Evolutionary conservation across 106 monocot species (phyloP).

Genomic region (Narthecium ossifragum): DNA sequence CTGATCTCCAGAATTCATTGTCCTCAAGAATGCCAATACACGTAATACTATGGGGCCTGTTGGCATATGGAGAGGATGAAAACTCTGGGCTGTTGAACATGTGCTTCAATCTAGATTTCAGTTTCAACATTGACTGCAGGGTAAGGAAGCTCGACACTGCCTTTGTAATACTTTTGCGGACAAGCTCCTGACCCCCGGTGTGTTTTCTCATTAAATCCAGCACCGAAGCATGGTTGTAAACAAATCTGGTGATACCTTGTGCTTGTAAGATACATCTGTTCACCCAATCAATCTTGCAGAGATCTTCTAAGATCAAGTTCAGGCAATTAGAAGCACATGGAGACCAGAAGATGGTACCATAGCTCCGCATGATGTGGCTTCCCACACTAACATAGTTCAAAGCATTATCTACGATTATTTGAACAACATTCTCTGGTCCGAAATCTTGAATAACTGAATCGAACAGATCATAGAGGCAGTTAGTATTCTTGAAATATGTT

Average conservation of each 20-base stretch:
- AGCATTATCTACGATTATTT: conserved; percentile 69
- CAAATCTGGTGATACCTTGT: conserved; percentile 67
- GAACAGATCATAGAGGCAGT: conserved; percentile 74
- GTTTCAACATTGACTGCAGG: conserved; percentile 70
- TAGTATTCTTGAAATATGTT: conserved; percentile 56
- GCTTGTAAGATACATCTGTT: conserved; percentile 76
- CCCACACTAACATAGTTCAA: conserved; percentile 60
- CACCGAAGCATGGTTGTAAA: conserved; percentile 73
- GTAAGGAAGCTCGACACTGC: conserved; percentile 66
- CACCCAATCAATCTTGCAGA: conserved; percentile 88
- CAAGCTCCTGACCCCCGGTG: conserved; percentile 69
- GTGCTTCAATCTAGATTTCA: conserved; percentile 68
- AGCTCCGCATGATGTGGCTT: conserved; percentile 65
- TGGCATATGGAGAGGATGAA: conserved; percentile 61
- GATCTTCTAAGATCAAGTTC: conserved; percentile 77
- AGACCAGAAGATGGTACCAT: conserved; percentile 71
- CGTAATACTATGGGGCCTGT: conserved; percentile 46
- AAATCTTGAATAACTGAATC: conserved; percentile 85
- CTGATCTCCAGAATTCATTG: conserved; percentile 76
- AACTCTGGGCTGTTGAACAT: conserved; percentile 91
- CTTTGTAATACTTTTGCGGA: conserved; percentile 52
- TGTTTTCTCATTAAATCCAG: conserved; percentile 66
- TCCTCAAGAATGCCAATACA: conserved; percentile 71
- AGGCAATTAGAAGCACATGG: conserved; percentile 78
- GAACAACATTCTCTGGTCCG: conserved; percentile 87